Evolutionary conservation across 345 rosid genomes (phyloP).

Genomic region (Erysimum cheiranthoides): DNA sequence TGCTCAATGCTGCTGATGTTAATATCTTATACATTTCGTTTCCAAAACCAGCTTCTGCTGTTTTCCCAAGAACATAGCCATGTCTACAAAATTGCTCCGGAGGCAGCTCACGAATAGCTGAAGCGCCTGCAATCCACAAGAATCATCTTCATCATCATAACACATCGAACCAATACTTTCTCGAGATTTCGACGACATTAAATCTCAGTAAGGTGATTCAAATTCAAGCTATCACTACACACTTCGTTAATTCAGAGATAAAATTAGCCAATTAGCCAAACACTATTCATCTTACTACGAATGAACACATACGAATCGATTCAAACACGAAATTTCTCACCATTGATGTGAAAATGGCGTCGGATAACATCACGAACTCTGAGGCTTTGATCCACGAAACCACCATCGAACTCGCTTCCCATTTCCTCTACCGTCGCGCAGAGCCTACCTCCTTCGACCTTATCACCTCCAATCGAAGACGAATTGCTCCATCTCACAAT

Average conservation of each 20-base stretch:
- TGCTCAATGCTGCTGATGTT: conserved; percentile 85
- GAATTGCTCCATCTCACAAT: conserved; percentile 19
- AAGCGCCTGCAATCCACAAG: conserved; percentile 61
- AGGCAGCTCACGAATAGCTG: conserved; percentile 68
- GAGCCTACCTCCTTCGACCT: conserved; percentile 43
- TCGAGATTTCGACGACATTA: neutral
- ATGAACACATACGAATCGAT: neutral
- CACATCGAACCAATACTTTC: neutral
- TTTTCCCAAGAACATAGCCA: conserved; percentile 86
- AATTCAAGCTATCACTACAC: neutral
- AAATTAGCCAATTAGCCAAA: neutral
- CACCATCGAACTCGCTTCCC: conserved; percentile 74
- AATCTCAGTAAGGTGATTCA: neutral
- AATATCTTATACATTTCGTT: conserved; percentile 98
- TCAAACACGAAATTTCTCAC: conserved; percentile 45
- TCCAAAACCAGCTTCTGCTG: conserved; percentile 98
- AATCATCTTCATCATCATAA: conserved; percentile 4
- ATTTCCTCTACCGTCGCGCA: conserved; percentile 96
- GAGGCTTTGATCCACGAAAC: conserved; percentile 64
- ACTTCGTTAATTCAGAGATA: too few relatives aligned
- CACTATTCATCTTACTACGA: neutral
- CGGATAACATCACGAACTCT: conserved; percentile 63
- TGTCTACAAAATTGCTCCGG: conserved; percentile 83
- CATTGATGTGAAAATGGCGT: conserved; percentile 64
- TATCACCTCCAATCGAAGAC: conserved; percentile 21